phyloP scores from a whole-genome alignment of 345 rosid genomes.

The Moricandia arvensis region DNA sequence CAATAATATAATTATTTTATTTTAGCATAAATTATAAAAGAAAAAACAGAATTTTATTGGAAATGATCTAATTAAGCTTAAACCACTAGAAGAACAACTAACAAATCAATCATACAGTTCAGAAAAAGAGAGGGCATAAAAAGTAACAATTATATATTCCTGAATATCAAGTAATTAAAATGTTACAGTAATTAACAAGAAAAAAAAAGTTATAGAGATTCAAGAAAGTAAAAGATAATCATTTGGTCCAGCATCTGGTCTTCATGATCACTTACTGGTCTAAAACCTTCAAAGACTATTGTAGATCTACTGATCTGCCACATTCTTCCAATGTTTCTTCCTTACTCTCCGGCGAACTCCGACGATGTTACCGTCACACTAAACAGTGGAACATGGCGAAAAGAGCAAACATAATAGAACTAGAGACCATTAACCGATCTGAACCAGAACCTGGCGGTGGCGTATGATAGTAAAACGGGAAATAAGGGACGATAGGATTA shows the following conservation, averaged over 20 bases:
- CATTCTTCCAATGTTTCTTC: background rate
- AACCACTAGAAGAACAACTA: background rate
- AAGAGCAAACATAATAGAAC: background rate
- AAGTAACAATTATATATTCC: constrained; percentile 15
- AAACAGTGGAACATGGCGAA: constrained; percentile 19
- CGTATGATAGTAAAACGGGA: constrained; percentile 71
- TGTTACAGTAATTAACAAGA: constrained; percentile 25
- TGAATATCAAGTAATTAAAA: constrained; percentile 7
- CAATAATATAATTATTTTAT: too few species aligned
- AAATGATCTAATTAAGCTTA: constrained; percentile 12
- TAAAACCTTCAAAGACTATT: constrained; percentile 2
- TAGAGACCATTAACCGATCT: constrained; percentile 7
- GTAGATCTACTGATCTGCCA: constrained; percentile 25
- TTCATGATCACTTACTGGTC: constrained; percentile 22
- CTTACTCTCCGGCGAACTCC: background rate
- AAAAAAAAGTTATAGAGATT: constrained; percentile 1
- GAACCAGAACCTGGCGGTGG: constrained; percentile 56
- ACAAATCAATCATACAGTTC: background rate
- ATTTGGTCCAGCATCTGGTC: constrained; percentile 23
- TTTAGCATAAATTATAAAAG: too few species aligned
- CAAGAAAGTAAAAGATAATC: constrained; percentile 23
- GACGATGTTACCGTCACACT: constrained; percentile 1
- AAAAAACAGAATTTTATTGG: too few species aligned
- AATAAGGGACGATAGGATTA: constrained; percentile 95
- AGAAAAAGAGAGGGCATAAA: background rate